Base-by-base conservation (phyloP, 192 early-diverging fungal species). In the Coemansia sp. region DNA sequence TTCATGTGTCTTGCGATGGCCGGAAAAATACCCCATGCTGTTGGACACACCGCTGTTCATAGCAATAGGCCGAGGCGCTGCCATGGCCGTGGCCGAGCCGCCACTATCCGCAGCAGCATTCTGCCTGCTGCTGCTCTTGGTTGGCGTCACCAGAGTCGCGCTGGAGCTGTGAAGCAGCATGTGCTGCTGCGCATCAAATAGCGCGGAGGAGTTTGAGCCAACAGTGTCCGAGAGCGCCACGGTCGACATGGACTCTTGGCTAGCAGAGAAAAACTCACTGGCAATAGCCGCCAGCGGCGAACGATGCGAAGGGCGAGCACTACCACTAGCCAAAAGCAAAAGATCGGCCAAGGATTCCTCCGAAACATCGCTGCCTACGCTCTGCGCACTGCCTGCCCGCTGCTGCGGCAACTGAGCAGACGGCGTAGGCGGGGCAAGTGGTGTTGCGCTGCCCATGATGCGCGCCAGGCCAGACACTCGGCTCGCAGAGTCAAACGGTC, bases 181-280 rank as follows among this genome's bases (percentile, higher is more conserved):
- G 48, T 19, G 32, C 15, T 43, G 49, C 52, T 68, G 41, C n/a
- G n/a, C n/a, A n/a, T n/a, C n/a, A n/a, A n/a, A n/a, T n/a, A n/a
- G n/a, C n/a, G n/a, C n/a, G 14, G 32, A 5, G 21, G 11, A n/a
- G 22, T 56, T 14, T 13, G 29, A 18, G 42, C 17, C 9, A 22
- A 35, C 34, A 11, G 19, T 25, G 8, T 52, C 56, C 2, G 51
- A 45, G 6, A 21, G 21, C 0, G 63, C 49, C 6, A 48, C 53
- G 0, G 51, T 38, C 14, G 56, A 19, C 53, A 63, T 56, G 9
- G 65, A 60, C 23, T 67, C 65, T n/a, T 66, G 63, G 30, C 70
- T 74, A n/a, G 70, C 46, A 15, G 64, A 56, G 37, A 75, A 68
- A 18, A 75, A 64, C 1, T 57, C 65, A 29, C 49, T 56, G 35